These are phyloP conservation scores for Geosmithia morbida DNA, from an alignment of 2,329 filamentous ascomycete species.

Conservation along the genomic window DNA sequence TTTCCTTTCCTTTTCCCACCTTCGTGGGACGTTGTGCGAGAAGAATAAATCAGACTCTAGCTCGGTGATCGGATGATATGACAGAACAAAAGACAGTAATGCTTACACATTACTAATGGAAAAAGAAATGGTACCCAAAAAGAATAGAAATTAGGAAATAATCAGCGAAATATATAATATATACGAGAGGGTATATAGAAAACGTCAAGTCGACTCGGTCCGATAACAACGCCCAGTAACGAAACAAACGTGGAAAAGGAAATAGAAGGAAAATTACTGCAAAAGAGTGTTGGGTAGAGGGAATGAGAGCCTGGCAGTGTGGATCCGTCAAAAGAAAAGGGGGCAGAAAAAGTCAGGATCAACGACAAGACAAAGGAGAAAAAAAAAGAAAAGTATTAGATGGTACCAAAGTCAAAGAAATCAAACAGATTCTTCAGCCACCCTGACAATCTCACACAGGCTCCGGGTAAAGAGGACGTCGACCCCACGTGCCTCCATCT, in stretches of 20 bases:
- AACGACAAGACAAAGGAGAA: not conserved
- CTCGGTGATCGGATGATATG: too few relatives aligned
- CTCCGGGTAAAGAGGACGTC: constrained; percentile 24
- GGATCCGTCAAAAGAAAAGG: too few relatives aligned
- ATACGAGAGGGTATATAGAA: not conserved
- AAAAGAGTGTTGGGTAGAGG: not conserved
- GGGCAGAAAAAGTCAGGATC: not conserved
- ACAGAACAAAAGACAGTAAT: too few relatives aligned
- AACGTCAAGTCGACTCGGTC: not conserved
- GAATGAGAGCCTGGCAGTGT: not conserved
- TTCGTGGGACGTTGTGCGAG: too few relatives aligned
- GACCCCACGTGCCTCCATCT: constrained; percentile 14
- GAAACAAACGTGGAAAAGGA: not conserved
- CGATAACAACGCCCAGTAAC: too few relatives aligned
- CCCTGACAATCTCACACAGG: constrained; percentile 26
- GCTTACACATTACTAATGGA: too few relatives aligned
- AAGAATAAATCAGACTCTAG: too few relatives aligned
- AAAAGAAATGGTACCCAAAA: too few relatives aligned
- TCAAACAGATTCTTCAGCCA: constrained; percentile 15
- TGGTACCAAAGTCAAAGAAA: not conserved
- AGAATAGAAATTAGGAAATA: too few relatives aligned
- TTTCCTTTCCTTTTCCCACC: too few relatives aligned
- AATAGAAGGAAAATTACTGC: not conserved
- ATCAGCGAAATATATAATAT: too few relatives aligned
- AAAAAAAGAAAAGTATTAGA: not conserved